Evolutionary conservation across 306 rosid genomes (phyloP).

Genomic region (Vigna unguiculata): DNA sequence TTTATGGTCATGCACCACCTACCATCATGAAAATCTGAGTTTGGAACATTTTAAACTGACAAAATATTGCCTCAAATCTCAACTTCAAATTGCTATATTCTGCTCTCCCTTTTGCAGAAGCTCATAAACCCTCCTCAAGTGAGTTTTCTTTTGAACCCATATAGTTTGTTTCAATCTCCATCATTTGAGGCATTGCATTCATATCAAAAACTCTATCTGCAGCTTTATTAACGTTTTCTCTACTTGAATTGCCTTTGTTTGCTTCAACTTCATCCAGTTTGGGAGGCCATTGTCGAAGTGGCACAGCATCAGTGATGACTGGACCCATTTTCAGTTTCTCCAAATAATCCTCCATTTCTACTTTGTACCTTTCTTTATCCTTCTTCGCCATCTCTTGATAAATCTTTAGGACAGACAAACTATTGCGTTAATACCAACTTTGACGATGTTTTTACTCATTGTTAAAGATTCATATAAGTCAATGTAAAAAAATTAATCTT

Average conservation of each 20-base stretch:
- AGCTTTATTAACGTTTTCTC: slow-evolving; percentile 51
- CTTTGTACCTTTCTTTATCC: slow-evolving; percentile 83
- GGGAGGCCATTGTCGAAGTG: slow-evolving; percentile 75
- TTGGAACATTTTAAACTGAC: slow-evolving; percentile 14
- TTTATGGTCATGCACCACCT: not conserved
- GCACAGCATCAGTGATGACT: slow-evolving; percentile 74
- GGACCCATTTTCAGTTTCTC: slow-evolving; percentile 64
- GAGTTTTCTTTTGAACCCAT: slow-evolving; percentile 49
- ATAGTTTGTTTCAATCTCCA: slow-evolving; percentile 45
- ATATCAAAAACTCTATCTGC: slow-evolving; percentile 45
- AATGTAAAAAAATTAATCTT: no score
- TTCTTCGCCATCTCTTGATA: slow-evolving; percentile 88
- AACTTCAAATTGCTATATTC: not conserved
- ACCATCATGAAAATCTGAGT: slow-evolving; percentile 1
- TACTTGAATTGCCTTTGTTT: slow-evolving; percentile 62
- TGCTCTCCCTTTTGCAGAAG: slow-evolving; percentile 1
- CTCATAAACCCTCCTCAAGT: slow-evolving; percentile 46
- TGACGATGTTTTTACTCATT: no score
- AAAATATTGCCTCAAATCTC: slow-evolving; percentile 38
- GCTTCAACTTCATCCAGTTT: slow-evolving; percentile 60
- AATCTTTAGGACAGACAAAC: slow-evolving; percentile 55
- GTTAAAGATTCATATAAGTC: no score
- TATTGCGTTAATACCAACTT: no score
- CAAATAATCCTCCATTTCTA: slow-evolving; percentile 85
- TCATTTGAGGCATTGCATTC: slow-evolving; percentile 45